phyloP scores from a whole-genome alignment of 176 grass and related monocot species.

The Aegilops speltoides region DNA sequence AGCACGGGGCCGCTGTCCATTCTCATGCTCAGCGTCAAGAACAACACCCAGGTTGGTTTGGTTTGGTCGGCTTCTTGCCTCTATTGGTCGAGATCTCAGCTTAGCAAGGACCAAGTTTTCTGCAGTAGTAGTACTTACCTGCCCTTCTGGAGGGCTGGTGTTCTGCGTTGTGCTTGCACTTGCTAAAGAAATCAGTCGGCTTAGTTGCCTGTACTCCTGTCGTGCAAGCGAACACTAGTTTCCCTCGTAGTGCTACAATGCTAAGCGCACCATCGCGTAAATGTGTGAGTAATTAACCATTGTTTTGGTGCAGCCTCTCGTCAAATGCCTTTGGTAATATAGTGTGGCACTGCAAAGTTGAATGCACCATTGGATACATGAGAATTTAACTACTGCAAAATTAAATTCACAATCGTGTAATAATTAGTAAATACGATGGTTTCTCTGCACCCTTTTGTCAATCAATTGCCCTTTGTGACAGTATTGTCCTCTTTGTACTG shows the following conservation, averaged over 20 bases:
- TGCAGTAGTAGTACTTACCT: no score
- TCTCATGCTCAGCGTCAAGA: conserved; percentile 71
- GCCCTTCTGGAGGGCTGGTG: not conserved
- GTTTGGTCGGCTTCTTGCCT: not conserved
- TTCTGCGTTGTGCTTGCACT: no score
- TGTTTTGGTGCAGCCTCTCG: no score
- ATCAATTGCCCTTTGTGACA: not conserved
- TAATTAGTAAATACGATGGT: not conserved
- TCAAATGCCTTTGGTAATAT: no score
- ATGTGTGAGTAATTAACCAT: not conserved
- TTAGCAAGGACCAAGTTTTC: not conserved
- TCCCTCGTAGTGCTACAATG: no score
- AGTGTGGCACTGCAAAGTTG: no score
- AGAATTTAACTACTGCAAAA: no score
- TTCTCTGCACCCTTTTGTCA: not conserved
- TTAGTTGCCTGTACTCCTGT: not conserved
- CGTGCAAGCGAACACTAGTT: not conserved
- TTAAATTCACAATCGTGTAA: not conserved
- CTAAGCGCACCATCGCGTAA: no score
- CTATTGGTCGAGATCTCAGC: not conserved
- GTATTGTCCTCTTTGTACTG: not conserved
- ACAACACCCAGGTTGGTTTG: conserved; percentile 58
- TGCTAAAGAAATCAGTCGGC: no score
- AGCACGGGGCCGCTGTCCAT: conserved; percentile 60
- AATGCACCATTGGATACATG: no score